Evolutionary conservation across 257 asterid genomes (phyloP), one percentile per base, ranked within the genome.

Genomic region (Jaltomata sinuosa): DNA sequence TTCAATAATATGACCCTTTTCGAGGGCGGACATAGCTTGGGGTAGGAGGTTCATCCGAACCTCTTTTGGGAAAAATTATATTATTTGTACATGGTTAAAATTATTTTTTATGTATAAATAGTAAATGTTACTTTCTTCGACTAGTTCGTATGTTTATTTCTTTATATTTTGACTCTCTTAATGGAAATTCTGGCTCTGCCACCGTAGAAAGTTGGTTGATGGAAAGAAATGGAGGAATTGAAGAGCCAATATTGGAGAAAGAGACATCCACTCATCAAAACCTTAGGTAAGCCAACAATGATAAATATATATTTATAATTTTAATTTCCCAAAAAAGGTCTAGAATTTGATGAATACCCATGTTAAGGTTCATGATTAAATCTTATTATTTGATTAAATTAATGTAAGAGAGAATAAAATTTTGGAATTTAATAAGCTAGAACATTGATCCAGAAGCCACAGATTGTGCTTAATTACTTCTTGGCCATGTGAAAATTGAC

Each of bases 201-300:
- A n/a, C n/a, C n/a, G n/a, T n/a, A n/a, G n/a, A 91, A 47, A 88
- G 92, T n/a, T 91, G 94, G 93, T 81, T 92, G 87, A 91, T 88
- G 88, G 93, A 89, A 89, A 84, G 87, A 65, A 88, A 83, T 61
- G 84, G 84, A 27, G 85, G 87, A 84, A 90, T 86, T 84, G 89
- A 88, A 87, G 89, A 87, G 88, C 87, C 93, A 38, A 85, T 90
- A 85, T 85, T 89, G 45, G 86, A 83, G 25, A 88, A 87, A 55
- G 84, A 59, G 4, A 42, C 83, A 53, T 82, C 89, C 1, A 71
- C 80, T 55, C 81, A 80, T 68, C 84, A 31, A 76, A 84, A 90
- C 79, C 92, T 92, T 31, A 89, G 96, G 98, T 95, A 80, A 87
- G 84, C 36, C 80, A 81, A 69, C 57, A 86, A 81, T 8, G 29